phyloP scores from a whole-genome alignment of 2,329 filamentous ascomycete genomes.

The Stachybotrys chlorohalonatus region DNA sequence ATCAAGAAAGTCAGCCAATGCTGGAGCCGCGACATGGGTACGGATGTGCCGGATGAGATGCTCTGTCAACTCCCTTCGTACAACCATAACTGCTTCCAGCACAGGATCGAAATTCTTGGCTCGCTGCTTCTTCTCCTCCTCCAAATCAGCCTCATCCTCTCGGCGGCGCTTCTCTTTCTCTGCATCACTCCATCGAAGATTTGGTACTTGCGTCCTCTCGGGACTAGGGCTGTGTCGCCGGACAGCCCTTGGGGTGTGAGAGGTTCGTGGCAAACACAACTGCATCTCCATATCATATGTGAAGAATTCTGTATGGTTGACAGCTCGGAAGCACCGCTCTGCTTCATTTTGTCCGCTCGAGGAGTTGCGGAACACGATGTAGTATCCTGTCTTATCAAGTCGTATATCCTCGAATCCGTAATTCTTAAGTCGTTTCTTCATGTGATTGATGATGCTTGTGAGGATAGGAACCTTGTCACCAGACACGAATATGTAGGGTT shows the following conservation, averaged over 20 bases:
- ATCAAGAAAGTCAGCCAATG: conserved; percentile 72
- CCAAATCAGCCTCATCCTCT: conserved; percentile 73
- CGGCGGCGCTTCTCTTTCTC: conserved; percentile 56
- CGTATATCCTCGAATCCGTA: conserved; percentile 76
- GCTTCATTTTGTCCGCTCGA: conserved; percentile 70
- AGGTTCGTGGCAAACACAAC: conserved; percentile 37
- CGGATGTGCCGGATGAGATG: conserved; percentile 86
- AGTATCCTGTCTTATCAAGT: conserved; percentile 81
- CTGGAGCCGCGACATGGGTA: conserved; percentile 73
- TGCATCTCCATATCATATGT: conserved; percentile 91
- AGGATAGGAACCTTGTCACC: conserved; percentile 80
- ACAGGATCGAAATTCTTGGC: conserved; percentile 90
- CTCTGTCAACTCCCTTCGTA: conserved; percentile 73
- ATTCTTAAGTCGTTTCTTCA: conserved; percentile 80
- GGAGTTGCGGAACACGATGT: conserved; percentile 78
- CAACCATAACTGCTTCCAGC: conserved; percentile 67
- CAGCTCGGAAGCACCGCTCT: conserved; percentile 67
- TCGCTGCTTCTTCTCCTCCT: conserved; percentile 82
- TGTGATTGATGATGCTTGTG: conserved; percentile 74
- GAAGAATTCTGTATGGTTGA: conserved; percentile 78
- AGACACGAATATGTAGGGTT: conserved; percentile 88
- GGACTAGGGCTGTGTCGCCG: conserved; percentile 10
- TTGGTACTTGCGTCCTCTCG: conserved; percentile 9
- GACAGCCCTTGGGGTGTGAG: conserved; percentile 11
- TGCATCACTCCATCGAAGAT: conserved; percentile 42